These are phyloP conservation scores for Naganishia vishniacii DNA, from an alignment of 768 basidiomycete genomes.

Conservation along the genomic window DNA sequence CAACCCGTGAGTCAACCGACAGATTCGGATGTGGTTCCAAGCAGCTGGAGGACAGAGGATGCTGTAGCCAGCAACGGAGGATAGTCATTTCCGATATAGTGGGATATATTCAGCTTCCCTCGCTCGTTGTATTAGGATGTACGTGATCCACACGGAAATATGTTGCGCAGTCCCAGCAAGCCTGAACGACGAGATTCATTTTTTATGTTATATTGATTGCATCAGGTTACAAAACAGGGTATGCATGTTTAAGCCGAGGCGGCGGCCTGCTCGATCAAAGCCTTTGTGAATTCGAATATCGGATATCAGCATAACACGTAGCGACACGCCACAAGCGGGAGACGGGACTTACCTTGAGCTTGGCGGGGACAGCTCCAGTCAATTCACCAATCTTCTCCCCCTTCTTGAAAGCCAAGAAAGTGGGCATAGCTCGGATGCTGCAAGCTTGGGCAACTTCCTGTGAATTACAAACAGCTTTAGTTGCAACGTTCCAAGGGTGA, in stretches of 20 bases:
- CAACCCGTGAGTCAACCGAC: neutral
- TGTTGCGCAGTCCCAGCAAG: too few species aligned
- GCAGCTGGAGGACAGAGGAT: slow-evolving; percentile 19
- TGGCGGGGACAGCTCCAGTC: slow-evolving; percentile 47
- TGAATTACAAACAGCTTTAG: too few species aligned
- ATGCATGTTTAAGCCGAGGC: neutral
- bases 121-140: neutral
- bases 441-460: slow-evolving; percentile 46
- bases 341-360: slow-evolving; percentile 38
- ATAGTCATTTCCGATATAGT: too few species aligned
- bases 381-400: slow-evolving; percentile 46
- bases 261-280: slow-evolving; percentile 14
- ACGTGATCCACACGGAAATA: too few species aligned
- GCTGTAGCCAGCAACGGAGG: slow-evolving; percentile 14
- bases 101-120: too few species aligned
- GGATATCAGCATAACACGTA: neutral
- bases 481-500: too few species aligned
- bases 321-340: neutral
- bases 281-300: neutral
- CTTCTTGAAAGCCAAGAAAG: slow-evolving; percentile 49
- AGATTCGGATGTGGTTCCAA: slow-evolving; percentile 5
- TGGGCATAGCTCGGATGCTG: slow-evolving; percentile 50
- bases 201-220: neutral
- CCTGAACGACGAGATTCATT: too few species aligned
- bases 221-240: neutral